Conservation (phyloP, 1,139 yeast genomes). For the Ogataea hybrid region DNA sequence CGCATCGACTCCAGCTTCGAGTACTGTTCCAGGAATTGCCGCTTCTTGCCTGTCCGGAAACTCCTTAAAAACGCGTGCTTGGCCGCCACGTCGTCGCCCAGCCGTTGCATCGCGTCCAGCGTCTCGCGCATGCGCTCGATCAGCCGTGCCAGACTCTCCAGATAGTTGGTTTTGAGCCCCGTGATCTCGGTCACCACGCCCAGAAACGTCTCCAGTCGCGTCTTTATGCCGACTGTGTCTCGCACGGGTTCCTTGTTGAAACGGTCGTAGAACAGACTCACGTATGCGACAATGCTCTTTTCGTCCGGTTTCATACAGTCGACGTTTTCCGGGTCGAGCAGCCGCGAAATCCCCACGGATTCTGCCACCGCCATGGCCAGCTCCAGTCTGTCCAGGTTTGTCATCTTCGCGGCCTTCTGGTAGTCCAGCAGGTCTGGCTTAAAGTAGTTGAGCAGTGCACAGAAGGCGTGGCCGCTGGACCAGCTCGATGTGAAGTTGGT, state of each 20-base stretch:
- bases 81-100: constrained; percentile 4
- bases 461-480: constrained; percentile 47
- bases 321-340: constrained; percentile 63
- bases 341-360: constrained; percentile 50
- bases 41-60: constrained; percentile 12
- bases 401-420: constrained; percentile 33
- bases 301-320: constrained; percentile 57
- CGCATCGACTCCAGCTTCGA: constrained; percentile 16
- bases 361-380: constrained; percentile 41
- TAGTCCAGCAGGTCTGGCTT: constrained; percentile 44
- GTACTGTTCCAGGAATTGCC: constrained; percentile 16
- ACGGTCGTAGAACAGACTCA: constrained; percentile 65
- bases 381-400: constrained; percentile 34
- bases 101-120: constrained; percentile 3
- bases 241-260: constrained; percentile 29
- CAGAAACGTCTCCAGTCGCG: constrained; percentile 28
- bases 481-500: constrained; percentile 42
- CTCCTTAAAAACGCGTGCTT: not conserved
- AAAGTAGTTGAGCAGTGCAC: constrained; percentile 44
- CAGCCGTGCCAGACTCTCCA: constrained; percentile 20
- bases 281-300: constrained; percentile 59
- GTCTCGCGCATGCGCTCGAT: constrained; percentile 12
- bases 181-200: constrained; percentile 22
- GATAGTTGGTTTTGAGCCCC: constrained; percentile 21
- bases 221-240: constrained; percentile 11